Evolutionary conservation across 2,329 filamentous ascomycete genomes (phyloP).

Genomic region (Beauveria medogensis): DNA sequence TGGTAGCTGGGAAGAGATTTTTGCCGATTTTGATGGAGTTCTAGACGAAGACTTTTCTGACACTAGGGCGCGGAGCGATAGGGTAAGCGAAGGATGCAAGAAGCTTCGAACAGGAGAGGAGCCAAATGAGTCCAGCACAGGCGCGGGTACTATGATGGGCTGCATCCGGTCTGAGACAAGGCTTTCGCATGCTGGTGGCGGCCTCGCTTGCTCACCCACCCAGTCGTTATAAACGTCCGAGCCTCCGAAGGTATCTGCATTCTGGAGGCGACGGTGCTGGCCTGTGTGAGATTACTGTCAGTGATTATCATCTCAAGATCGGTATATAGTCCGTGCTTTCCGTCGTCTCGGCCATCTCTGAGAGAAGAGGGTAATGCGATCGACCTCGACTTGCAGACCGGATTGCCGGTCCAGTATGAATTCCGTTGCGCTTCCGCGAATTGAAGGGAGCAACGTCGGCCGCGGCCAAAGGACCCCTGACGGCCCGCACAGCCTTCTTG

Average conservation of each 20-base stretch:
- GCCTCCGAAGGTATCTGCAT: not conserved
- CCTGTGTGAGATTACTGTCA: not conserved
- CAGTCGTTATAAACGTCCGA: not conserved
- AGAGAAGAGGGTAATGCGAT: not conserved
- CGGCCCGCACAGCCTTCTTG: not conserved
- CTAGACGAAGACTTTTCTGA: not conserved
- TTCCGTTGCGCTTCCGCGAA: not conserved
- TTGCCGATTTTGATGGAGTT: not conserved
- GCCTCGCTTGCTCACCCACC: not conserved
- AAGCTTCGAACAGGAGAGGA: not conserved
- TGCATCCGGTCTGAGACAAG: slow-evolving; percentile 1
- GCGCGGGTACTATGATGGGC: not conserved
- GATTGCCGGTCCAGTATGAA: not conserved
- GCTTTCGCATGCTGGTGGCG: not conserved
- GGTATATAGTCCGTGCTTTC: no score
- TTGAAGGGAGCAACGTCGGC: not conserved
- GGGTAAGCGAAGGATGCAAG: not conserved
- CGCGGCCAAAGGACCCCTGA: not conserved
- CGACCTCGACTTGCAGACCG: not conserved
- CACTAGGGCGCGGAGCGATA: not conserved
- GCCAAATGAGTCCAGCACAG: not conserved
- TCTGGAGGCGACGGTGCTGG: not conserved
- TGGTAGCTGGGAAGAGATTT: not conserved
- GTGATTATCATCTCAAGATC: not conserved
- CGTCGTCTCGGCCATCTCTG: not conserved